Evolutionary conservation across 2,329 filamentous ascomycete genomes (phyloP), one percentile per base, ranked within the genome.

Genomic region (Aspergillus aculeatinus): DNA sequence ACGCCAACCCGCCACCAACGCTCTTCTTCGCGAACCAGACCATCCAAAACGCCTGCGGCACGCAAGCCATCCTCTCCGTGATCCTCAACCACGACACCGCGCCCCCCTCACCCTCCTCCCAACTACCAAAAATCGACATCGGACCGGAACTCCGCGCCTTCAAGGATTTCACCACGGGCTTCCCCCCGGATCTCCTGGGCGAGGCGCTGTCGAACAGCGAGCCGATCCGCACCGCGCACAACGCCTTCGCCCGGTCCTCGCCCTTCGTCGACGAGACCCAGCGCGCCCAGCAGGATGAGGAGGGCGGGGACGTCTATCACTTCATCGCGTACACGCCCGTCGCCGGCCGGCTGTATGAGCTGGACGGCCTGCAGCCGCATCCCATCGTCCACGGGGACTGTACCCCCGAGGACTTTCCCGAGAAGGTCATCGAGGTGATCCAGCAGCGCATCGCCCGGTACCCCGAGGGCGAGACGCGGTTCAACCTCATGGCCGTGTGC

Each of bases 11-110:
- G 14, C 82, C 89, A 19, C 87, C 92, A 63, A 83, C 85, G 64
- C 83, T 96, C 69, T 99, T 96, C 83, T 99, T 99, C 78, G 95
- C 95, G 4, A 88, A 89, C 31, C 95, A 99, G 80, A 98, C 94
- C 4, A 99, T 99, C 74, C 94, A 98, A 78, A 99, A 99, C 77
- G 95, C 95, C 7, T 99, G 95, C 79, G 95, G 93, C 49, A 99
- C 95, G 16, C 95, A 99, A 77, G 95, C 95, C 3, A 86, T 99
- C 51, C 85, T 99, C 47, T 95, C 90, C 56, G 91, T 98, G 57
- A 84, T 98, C 33, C 82, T 99, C 67, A 99, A 99, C 80, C 90
- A 96, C 76, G 82, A 79, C 57, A 75, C 74, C 35, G 64, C 73
- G 0, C 51, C 70, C 14, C 29, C 61, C n/a, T 52, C 70, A 0